Evolutionary conservation across 352 stramenopile species (phyloP).

Genomic region (Saprolegnia parasitica): DNA sequence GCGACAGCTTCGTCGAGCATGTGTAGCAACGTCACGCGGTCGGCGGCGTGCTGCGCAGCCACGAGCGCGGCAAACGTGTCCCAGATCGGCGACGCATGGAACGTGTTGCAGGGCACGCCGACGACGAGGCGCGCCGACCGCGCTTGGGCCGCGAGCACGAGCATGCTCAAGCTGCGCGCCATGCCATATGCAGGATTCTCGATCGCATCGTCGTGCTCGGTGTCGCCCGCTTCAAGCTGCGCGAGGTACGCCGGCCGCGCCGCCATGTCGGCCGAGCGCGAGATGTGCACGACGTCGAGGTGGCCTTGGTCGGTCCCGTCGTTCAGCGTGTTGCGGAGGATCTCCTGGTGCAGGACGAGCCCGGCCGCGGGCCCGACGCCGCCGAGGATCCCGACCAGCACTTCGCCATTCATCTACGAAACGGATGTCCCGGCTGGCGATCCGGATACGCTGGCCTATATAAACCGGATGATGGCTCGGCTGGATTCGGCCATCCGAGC

Average conservation of each 20-base stretch:
- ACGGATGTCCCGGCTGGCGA: not conserved
- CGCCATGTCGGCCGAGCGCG: constrained; percentile 68
- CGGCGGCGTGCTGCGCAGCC: not conserved
- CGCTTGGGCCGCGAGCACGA: constrained; percentile 42
- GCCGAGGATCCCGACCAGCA: constrained; percentile 64
- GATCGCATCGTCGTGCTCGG: too few species aligned
- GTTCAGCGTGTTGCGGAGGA: constrained; percentile 64
- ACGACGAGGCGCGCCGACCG: constrained; percentile 44
- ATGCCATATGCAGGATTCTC: constrained; percentile 71
- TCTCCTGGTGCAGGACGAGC: constrained; percentile 65
- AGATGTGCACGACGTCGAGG: constrained; percentile 65
- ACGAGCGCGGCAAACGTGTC: constrained; percentile 46
- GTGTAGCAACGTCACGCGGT: constrained; percentile 39
- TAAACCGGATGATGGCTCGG: not conserved
- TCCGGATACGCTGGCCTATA: not conserved
- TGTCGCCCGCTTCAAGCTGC: constrained; percentile 9
- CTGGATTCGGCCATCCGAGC: not conserved
- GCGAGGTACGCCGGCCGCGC: constrained; percentile 52
- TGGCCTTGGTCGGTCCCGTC: constrained; percentile 59
- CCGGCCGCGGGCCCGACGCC: constrained; percentile 64
- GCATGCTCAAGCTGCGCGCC: constrained; percentile 69
- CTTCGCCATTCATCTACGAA: constrained; percentile 2
- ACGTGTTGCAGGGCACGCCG: constrained; percentile 71
- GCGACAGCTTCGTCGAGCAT: constrained; percentile 69
- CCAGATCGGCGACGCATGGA: constrained; percentile 67